These are phyloP conservation scores for Leccinum disarticulatum DNA, from an alignment of 768 basidiomycete species.

Conservation along the genomic window DNA sequence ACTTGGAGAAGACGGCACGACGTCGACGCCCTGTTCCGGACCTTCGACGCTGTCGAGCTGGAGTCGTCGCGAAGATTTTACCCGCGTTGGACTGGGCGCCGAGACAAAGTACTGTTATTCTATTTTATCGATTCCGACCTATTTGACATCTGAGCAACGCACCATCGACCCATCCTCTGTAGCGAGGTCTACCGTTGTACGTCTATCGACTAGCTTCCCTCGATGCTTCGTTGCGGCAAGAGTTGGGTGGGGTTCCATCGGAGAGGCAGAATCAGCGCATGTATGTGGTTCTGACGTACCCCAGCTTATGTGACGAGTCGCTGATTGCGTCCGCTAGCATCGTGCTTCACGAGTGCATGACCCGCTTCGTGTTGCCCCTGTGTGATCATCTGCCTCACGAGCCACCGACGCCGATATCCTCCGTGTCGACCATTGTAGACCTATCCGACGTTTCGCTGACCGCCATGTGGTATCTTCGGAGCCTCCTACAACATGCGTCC, in stretches of 20 bases:
- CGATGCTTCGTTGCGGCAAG: slow-evolving; percentile 49
- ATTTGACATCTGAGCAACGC: background rate
- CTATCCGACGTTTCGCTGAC: slow-evolving; percentile 59
- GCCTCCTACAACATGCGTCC: slow-evolving; percentile 74
- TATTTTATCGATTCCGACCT: background rate
- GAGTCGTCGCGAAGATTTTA: slow-evolving; percentile 62
- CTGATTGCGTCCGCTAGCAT: slow-evolving; percentile 41
- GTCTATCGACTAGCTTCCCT: slow-evolving; percentile 75
- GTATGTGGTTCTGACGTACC: slow-evolving; percentile 39
- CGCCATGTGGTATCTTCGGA: slow-evolving; percentile 68
- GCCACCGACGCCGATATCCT: slow-evolving; percentile 53
- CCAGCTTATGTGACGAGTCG: too few species aligned
- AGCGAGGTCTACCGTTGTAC: slow-evolving; percentile 72
- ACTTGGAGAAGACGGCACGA: slow-evolving; percentile 65
- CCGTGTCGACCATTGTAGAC: slow-evolving; percentile 70
- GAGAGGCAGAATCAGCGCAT: slow-evolving; percentile 68
- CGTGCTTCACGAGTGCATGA: slow-evolving; percentile 66
- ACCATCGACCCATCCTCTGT: background rate
- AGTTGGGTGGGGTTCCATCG: slow-evolving; percentile 52
- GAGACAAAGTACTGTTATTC: slow-evolving; percentile 58
- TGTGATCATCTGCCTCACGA: slow-evolving; percentile 61
- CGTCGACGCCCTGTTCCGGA: slow-evolving; percentile 61
- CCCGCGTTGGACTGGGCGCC: slow-evolving; percentile 77
- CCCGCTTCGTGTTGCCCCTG: slow-evolving; percentile 60
- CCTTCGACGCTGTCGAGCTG: slow-evolving; percentile 60